Base-by-base conservation (phyloP, 345 rosid species). In the Eucalyptus tenuipes region DNA sequence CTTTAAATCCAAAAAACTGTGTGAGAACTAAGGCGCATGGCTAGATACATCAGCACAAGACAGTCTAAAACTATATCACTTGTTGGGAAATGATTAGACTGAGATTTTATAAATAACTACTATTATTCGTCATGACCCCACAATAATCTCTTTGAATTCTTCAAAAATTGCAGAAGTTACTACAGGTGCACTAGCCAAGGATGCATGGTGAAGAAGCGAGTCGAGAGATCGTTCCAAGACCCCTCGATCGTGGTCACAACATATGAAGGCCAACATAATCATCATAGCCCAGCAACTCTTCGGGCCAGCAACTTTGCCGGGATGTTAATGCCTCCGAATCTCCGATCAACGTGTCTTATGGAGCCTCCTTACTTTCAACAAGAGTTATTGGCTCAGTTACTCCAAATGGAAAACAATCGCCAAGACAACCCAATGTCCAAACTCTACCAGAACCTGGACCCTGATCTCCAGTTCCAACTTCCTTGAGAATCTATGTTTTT, bases 241-340 rank as follows among this genome's bases (percentile, higher is more conserved):
- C 94, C 94, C 7, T 71, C 95, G 3, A 87, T 90, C 8, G 96
- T 95, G 49, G 92, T 94, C 90, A 95, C 97, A 20, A 95, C 97
- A 8, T 95, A 95, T 49, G 97, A 95, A 93, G 97, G 97, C 15
- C 93, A 92, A 80, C 97, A 95, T 89, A 93, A 90, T 87, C 97
- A 95, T 85, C 91, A 53, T 9, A 88, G 91, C 55, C 97, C 97
- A 0, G 91, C 92, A 12, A 91, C 91, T 29, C 91, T 92, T 66
- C 91, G 95, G 47, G 94, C 92, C 53, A 90, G 90, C 57, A 91
- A 90, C 16, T 88, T 61, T 44, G 57, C 89, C 4, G 92, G 89
- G 47, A 80, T 91, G 92, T 87, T 91, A 12, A 79, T 92, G 52
- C 89, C 93, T 75, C 88, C 91, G 5, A 80, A 89, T 52, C 64